A percentile compares a stretch with the other conserved stretches of the same genome.
phyloP scores from a whole-genome alignment of 495 filamentous ascomycete genomes.

The Trichoderma orchidacearum region DNA sequence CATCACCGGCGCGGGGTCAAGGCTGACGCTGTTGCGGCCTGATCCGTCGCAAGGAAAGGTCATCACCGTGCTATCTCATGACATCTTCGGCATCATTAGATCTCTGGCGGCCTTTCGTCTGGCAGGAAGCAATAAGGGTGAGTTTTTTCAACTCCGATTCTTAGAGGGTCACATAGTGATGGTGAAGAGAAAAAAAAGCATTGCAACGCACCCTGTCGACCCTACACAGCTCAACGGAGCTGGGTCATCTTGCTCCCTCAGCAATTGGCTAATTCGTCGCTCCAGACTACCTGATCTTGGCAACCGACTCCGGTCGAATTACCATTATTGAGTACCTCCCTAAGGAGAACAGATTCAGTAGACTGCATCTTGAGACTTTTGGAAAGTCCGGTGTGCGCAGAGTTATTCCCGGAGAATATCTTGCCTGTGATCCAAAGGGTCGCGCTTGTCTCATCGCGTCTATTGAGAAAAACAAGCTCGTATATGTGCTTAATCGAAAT shows the following conservation, averaged over 20 bases:
- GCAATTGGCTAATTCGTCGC: constrained; percentile 44
- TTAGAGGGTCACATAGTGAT: constrained; percentile 81
- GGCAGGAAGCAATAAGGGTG: constrained; percentile 94
- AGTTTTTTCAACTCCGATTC: constrained; percentile 30
- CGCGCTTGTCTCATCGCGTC: constrained; percentile 88
- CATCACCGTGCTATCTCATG: constrained; percentile 70
- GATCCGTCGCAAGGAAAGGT: constrained; percentile 79
- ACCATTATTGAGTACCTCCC: constrained; percentile 86
- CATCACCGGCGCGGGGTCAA: constrained; percentile 81
- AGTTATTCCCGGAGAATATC: constrained; percentile 88
- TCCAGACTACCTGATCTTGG: constrained; percentile 90
- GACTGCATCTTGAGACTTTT: constrained; percentile 90
- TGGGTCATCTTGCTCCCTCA: constrained; percentile 4
- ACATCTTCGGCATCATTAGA: constrained; percentile 92
- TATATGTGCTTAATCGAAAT: constrained; percentile 95
- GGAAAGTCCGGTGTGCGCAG: constrained; percentile 93
- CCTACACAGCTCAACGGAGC: not conserved
- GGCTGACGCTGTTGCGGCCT: constrained; percentile 74
- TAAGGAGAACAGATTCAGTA: constrained; percentile 73
- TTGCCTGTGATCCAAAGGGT: constrained; percentile 89
- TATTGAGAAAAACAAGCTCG: constrained; percentile 97
- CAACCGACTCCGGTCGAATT: constrained; percentile 90
- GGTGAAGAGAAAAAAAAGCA: constrained; percentile 25
- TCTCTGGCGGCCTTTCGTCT: constrained; percentile 76
- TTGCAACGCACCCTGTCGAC: constrained; percentile 20